Evolutionary conservation across 2,329 filamentous ascomycete species (phyloP), one percentile per base, ranked within the genome.

Genomic region (Pseudocercospora pini-densiflorae): DNA sequence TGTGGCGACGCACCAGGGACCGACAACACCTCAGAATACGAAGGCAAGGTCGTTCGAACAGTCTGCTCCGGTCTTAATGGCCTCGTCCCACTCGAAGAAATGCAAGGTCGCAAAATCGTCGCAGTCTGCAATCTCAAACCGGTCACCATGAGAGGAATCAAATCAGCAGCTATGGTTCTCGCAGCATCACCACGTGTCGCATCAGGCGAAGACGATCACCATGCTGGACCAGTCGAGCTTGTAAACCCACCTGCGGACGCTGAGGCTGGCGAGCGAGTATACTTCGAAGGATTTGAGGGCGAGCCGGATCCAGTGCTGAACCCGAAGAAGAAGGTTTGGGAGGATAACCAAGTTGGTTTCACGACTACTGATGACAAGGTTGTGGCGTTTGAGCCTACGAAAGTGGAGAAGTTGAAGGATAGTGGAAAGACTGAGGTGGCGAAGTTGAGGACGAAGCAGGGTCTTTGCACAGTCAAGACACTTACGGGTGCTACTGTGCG

Each of bases 281-380:
- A 86, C 85, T 99, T 99, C 78, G 92, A 98, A 78, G 95, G 95
- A 57, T 99, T 92, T 90, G 86, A 92, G 79, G 94, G 93, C 66
- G 92, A 97, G 84, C 93, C 95, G 0, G 95, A 99, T 86, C 90
- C 90, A 69, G 88, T 94, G 60, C 86, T 99, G 65, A 99, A 98
- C 86, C 95, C 95, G 65, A 99, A 99, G 90, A 99, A 98, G 89
- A 98, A 98, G 89, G 85, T 98, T 68, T 98, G 94, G 94, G 95
- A 99, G 86, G 92, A 87, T 9, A 92, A 97, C 82, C 94, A 98
- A 85, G 93, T 94, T 0, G 95, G 94, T 0, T 98, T 98, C 83
- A 97, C 92, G 31, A 99, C 94, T 7, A 97, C 91, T 1, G 90
- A 90, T 7, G 81, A 80, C 55, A 84, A 94, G 60, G 91, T 94